phyloP scores from a whole-genome alignment of 257 asterid genomes.

The Fraxinus americana region DNA sequence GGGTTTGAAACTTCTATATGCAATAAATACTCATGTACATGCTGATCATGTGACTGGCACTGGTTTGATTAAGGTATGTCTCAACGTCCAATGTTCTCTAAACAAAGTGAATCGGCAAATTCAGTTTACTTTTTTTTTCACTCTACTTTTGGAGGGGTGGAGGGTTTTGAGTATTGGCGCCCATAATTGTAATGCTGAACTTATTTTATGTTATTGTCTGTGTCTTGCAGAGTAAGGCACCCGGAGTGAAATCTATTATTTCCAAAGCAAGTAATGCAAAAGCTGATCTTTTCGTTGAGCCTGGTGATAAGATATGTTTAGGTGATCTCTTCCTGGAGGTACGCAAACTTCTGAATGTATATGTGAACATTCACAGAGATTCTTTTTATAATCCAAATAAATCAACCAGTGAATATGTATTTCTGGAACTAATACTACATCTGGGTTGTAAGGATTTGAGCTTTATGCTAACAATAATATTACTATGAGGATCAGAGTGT shows the following conservation, averaged over 20 bases:
- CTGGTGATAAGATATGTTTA: conserved; percentile 74
- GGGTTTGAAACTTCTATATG: conserved; percentile 86
- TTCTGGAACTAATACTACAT: conserved; percentile 12
- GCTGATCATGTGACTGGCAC: conserved; percentile 97
- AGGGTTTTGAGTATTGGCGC: neutral
- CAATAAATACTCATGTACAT: conserved; percentile 95
- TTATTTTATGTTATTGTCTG: neutral
- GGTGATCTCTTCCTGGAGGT: conserved; percentile 97
- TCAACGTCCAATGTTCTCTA: neutral
- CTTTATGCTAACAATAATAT: conserved; percentile 11
- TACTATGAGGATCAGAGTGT: neutral
- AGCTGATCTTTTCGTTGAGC: conserved; percentile 80
- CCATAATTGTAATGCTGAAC: neutral
- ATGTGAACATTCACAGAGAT: neutral
- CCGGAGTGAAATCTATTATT: conserved; percentile 81
- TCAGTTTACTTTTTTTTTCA: neutral
- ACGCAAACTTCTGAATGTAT: conserved; percentile 15
- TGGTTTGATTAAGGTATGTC: conserved; percentile 80
- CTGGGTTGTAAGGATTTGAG: conserved; percentile 5
- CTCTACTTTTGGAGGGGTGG: neutral
- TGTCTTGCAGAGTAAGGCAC: conserved; percentile 63
- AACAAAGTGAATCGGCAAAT: neutral
- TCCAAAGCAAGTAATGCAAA: conserved; percentile 91
- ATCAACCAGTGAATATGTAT: conserved; percentile 2
- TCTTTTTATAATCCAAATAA: neutral